A percentile compares a stretch with the other conserved stretches of the same genome.
Conservation (phyloP, 2,329 filamentous ascomycete species). For the Trichoderma polysporum region DNA sequence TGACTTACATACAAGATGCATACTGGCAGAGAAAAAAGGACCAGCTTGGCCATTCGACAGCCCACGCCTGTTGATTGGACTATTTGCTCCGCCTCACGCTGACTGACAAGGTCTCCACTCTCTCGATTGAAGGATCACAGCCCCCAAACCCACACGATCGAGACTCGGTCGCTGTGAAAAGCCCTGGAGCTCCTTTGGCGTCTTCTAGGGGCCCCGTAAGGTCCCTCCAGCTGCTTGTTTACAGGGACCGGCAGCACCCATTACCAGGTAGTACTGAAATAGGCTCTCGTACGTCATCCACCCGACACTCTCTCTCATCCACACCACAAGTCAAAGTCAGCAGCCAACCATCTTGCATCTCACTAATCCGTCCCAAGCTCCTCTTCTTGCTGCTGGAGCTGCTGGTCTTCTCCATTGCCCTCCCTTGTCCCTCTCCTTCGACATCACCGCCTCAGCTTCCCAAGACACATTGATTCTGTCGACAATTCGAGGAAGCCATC, state of each 20-base stretch:
- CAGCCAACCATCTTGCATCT: conserved; percentile 19
- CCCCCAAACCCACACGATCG: conserved; percentile 4
- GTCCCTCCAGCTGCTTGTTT: not conserved
- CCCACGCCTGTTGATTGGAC: not conserved
- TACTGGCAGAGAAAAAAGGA: not conserved
- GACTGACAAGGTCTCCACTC: conserved; percentile 4
- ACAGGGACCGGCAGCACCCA: conserved; percentile 1
- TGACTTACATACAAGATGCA: not conserved
- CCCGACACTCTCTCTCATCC: not conserved
- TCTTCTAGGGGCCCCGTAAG: not conserved
- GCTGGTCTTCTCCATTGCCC: not conserved
- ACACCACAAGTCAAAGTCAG: conserved; percentile 6
- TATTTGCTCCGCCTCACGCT: conserved; percentile 14
- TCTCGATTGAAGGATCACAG: conserved; percentile 16
- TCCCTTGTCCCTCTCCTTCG: not conserved
- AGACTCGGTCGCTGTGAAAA: not conserved
- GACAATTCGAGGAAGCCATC: not conserved
- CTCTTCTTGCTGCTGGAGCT: conserved; percentile 3
- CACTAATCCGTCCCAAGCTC: conserved; percentile 9
- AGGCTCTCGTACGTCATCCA: conserved; percentile 16
- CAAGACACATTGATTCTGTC: not conserved
- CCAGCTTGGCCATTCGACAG: not conserved
- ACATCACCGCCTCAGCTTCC: not conserved
- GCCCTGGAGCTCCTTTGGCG: not conserved
- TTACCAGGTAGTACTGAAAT: conserved; percentile 10